Conservation (phyloP, 768 basidiomycete genomes). For the Trametes cinnabarina region DNA sequence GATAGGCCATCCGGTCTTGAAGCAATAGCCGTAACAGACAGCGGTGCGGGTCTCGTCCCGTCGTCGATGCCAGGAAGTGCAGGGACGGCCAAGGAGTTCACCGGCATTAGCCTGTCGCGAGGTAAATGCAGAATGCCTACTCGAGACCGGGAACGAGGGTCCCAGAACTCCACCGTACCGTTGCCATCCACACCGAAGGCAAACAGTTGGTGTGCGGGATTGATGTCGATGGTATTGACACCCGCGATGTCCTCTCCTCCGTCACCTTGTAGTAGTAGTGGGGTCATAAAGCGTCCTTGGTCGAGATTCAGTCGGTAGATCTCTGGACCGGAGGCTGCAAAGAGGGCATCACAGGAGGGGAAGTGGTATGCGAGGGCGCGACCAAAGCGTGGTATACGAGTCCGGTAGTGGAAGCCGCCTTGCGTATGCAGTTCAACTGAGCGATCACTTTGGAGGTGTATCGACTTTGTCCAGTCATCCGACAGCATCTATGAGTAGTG, state of each 20-base stretch:
- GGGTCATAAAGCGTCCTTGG: conserved; percentile 88
- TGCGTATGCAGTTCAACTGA: conserved; percentile 93
- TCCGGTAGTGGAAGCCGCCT: conserved; percentile 87
- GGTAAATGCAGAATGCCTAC: conserved; percentile 73
- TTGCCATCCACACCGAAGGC: conserved; percentile 86
- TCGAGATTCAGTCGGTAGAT: conserved; percentile 94
- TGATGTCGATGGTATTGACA: conserved; percentile 90
- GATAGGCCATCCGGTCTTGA: conserved; percentile 87
- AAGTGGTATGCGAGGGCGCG: conserved; percentile 91
- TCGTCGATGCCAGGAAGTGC: conserved; percentile 39
- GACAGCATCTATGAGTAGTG: conserved; percentile 92
- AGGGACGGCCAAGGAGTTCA: conserved; percentile 32
- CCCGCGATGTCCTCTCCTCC: conserved; percentile 63
- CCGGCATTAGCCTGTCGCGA: conserved; percentile 45
- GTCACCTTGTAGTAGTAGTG: conserved; percentile 58
- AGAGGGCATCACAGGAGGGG: conserved; percentile 86
- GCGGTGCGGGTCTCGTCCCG: conserved; percentile 25
- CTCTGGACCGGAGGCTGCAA: conserved; percentile 82
- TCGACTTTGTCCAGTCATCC: conserved; percentile 98
- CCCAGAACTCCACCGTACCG: conserved; percentile 94
- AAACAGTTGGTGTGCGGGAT: conserved; percentile 87
- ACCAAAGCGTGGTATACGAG: conserved; percentile 92
- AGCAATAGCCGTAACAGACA: conserved; percentile 82
- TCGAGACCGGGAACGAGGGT: conserved; percentile 75
- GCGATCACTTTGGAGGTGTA: conserved; percentile 95